phyloP scores from a whole-genome alignment of 352 stramenopile species.

The Pythium myriotylum region DNA sequence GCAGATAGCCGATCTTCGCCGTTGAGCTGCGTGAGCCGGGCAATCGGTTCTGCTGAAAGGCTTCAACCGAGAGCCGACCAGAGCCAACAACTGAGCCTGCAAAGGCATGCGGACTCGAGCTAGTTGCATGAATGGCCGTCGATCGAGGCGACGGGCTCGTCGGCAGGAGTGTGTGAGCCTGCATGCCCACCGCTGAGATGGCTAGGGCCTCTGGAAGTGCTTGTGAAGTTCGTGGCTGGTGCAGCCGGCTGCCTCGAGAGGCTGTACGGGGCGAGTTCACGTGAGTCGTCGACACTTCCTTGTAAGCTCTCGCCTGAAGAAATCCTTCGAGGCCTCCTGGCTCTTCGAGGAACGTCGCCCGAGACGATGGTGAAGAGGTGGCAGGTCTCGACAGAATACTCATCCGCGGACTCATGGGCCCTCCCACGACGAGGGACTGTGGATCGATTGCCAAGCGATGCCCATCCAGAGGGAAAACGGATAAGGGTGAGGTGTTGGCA shows the following conservation, averaged over 20 bases:
- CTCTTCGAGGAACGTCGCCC: neutral
- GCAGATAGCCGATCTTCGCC: neutral
- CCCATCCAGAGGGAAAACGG: neutral
- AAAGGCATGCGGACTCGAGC: neutral
- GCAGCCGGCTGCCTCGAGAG: slow-evolving; percentile 11
- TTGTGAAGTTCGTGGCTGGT: slow-evolving; percentile 16
- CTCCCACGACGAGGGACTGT: neutral
- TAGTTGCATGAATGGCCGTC: neutral
- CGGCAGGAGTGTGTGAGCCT: neutral
- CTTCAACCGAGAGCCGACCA: slow-evolving; percentile 1
- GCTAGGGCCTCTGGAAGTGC: slow-evolving; percentile 9
- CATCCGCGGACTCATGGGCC: slow-evolving; percentile 3
- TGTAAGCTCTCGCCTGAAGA: slow-evolving; percentile 15
- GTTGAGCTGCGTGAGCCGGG: neutral
- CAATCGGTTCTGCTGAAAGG: neutral
- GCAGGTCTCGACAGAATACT: slow-evolving; percentile 14
- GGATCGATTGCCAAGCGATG: neutral
- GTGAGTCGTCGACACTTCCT: slow-evolving; percentile 7
- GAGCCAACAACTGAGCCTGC: slow-evolving; percentile 4
- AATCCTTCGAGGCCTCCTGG: neutral
- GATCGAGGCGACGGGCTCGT: neutral
- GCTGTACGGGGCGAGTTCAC: slow-evolving; percentile 6
- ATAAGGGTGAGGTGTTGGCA: neutral
- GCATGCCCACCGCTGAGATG: slow-evolving; percentile 9
- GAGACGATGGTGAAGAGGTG: slow-evolving; percentile 2